Evolutionary conservation across 2,329 filamentous ascomycete genomes (phyloP), one percentile per base, ranked within the genome.

Genomic region (Diaporthe helianthi): DNA sequence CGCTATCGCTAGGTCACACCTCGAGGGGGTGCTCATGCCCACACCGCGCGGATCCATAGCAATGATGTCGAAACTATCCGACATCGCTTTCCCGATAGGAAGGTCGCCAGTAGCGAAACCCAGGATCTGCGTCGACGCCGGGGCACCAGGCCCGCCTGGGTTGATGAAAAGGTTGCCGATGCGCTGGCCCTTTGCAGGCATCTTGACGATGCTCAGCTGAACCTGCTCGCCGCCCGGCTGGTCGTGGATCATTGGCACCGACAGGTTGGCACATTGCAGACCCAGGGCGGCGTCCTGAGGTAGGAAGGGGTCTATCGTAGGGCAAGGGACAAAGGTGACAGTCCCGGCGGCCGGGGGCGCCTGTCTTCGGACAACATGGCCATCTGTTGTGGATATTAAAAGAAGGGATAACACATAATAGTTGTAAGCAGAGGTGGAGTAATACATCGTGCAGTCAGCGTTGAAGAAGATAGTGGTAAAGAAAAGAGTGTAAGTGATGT

Each of bases 11-110:
- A 74, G 72, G 71, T 83, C 79, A 72, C 82, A 84, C 64, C 75
- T 72, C 29, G 83, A 74, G 0, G 78, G 77, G 1, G 76, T 77
- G 74, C 82, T 84, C 54, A 78, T 63, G 3, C 81, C 81, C 31
- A 81, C 78, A 15, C 83, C 83, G 3, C 82, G 78, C 0, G 82
- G 82, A 69, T 84, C 82, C 2, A 82, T 73, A 3, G 80, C 82
- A 54, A 84, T 79, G 24, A 83, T 73, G 72, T 84, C 82, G 73
- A 82, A 83, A 44, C 74, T 75, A 24, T 78, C 53, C 9, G 73
- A 51, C 8, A 74, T 67, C 19, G 71, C 53, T 6, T 33, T 22
- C 22, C 51, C 53, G 1, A 67, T 49, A 2, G 52, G 52, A 10
- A 60, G 65, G 24, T 22, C 44, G 9, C 65, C 65, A 13, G 24